Evolutionary conservation across 2,329 filamentous ascomycete genomes (phyloP).

Genomic region (Pestalotiopsis sp.): DNA sequence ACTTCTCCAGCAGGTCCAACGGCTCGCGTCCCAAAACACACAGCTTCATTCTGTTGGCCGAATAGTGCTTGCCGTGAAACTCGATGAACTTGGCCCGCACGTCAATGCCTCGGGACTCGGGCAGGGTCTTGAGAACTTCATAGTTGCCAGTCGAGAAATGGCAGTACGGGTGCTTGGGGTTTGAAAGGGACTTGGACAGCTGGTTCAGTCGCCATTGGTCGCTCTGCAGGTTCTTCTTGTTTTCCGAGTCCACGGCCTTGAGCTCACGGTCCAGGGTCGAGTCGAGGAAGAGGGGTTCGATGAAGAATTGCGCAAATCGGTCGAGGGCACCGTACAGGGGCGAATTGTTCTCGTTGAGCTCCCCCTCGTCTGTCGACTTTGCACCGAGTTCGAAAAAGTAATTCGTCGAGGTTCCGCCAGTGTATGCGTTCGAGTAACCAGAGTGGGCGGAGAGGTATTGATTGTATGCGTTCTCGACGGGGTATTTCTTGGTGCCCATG

Average conservation of each 20-base stretch:
- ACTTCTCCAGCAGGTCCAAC: constrained; percentile 78
- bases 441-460: constrained; percentile 89
- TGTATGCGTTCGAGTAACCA: constrained; percentile 93
- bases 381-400: constrained; percentile 97
- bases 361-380: constrained; percentile 63
- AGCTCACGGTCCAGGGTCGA: constrained; percentile 86
- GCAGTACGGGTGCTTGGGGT: constrained; percentile 82
- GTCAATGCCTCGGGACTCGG: constrained; percentile 76
- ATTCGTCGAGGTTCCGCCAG: constrained; percentile 89
- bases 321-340: constrained; percentile 79
- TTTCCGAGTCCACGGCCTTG: constrained; percentile 88
- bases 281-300: constrained; percentile 81
- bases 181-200: constrained; percentile 84
- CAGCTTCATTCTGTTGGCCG: constrained; percentile 90
- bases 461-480: constrained; percentile 92
- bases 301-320: constrained; percentile 92
- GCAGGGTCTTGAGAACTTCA: constrained; percentile 80
- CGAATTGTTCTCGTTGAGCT: constrained; percentile 56
- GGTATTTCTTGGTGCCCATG: constrained; percentile 99
- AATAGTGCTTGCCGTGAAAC: constrained; percentile 88
- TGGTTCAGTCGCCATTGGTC: constrained; percentile 87
- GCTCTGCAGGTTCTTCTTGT: constrained; percentile 95
- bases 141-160: constrained; percentile 92
- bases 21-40: constrained; percentile 81
- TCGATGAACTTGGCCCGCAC: constrained; percentile 90